Base-by-base conservation (phyloP, 108 stramenopile species). In the Cylindrotheca closterium region DNA sequence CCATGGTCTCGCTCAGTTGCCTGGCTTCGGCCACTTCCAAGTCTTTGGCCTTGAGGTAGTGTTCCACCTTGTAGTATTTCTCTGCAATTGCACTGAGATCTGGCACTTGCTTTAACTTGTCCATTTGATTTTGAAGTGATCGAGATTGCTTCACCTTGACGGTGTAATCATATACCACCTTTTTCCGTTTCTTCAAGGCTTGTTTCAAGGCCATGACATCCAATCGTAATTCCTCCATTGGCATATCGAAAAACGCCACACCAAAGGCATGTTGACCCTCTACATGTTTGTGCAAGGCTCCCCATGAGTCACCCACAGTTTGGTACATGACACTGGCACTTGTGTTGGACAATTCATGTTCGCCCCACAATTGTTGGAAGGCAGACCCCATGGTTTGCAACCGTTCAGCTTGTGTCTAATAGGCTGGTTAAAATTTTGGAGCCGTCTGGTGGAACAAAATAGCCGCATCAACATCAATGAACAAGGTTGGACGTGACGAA, bases 271-370 rank as follows among this genome's bases (percentile, higher is more conserved):
- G 22, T 8, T 62, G 58, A 27, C 46, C 23, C 47, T 74, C 47
- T 17, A 61, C 33, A 17, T 32, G 18, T 23, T 67, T 67, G 65
- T 58, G 55, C 23, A 52, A 30, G 10, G 58, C 57, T 12, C 51
- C 54, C 73, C 73, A 74, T 32, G 24, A 27, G 48, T 74, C 59
- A 21, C 73, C 73, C 17, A 74, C 26, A 10, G 48, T 55, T 54
- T 74, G 73, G 42, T 74, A 74, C 49, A 74, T 65, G 42, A 45
- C 60, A 50, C 65, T 67, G 47, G 63, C 55, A 46, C 65, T 67
- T 4, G 73, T 74, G 33, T 66, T 74, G 47, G 65, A 67, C 29
- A 74, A 37, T 56, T 66, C 73, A 54, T 74, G 73, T 42, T 74
- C 73, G 17, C 73, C 73, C 73, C 73, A 74, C 33, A 74, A 26